phyloP scores from a whole-genome alignment of 2,329 filamentous ascomycete genomes.

The Hypoxylon sp. region DNA sequence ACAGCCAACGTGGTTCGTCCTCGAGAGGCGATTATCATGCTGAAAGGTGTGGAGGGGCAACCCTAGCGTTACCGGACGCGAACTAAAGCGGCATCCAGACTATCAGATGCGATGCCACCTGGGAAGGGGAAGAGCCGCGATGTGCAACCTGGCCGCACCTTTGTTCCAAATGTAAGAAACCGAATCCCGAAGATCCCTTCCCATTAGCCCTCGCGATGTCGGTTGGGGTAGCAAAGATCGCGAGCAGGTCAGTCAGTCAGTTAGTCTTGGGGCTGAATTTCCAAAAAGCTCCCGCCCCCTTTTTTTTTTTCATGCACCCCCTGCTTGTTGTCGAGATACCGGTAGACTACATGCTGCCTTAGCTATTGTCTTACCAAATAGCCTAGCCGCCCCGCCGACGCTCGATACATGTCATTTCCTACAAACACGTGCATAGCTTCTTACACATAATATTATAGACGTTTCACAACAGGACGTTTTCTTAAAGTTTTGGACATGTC shows the following conservation, averaged over 20 bases:
- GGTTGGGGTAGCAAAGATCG: slow-evolving; percentile 8
- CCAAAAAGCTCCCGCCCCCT: neutral
- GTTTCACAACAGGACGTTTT: slow-evolving; percentile 5
- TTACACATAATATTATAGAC: slow-evolving; percentile 4
- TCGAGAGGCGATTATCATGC: slow-evolving; percentile 31
- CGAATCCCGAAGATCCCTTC: slow-evolving; percentile 34
- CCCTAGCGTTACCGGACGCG: slow-evolving; percentile 42
- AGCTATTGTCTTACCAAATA: neutral
- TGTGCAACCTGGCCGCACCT: slow-evolving; percentile 22
- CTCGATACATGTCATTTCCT: slow-evolving; percentile 9
- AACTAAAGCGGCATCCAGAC: slow-evolving; percentile 44
- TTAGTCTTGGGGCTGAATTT: slow-evolving; percentile 7
- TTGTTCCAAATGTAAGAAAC: slow-evolving; percentile 31
- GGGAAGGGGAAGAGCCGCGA: slow-evolving; percentile 34
- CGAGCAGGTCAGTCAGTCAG: too few relatives aligned
- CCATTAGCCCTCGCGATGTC: slow-evolving; percentile 32
- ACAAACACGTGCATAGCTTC: slow-evolving; percentile 4
- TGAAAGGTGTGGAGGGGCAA: slow-evolving; percentile 44
- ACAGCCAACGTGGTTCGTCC: slow-evolving; percentile 31
- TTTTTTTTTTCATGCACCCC: too few relatives aligned
- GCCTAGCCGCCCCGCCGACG: slow-evolving; percentile 3
- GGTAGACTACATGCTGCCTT: neutral
- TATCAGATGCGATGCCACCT: slow-evolving; percentile 36
- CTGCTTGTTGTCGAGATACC: too few relatives aligned
- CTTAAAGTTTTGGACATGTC: neutral